Percentiles rank a stretch among this genome's conserved stretches.
phyloP scores from a whole-genome alignment of 805 yeast species.

The Saccharomycopsis fibuligera region DNA sequence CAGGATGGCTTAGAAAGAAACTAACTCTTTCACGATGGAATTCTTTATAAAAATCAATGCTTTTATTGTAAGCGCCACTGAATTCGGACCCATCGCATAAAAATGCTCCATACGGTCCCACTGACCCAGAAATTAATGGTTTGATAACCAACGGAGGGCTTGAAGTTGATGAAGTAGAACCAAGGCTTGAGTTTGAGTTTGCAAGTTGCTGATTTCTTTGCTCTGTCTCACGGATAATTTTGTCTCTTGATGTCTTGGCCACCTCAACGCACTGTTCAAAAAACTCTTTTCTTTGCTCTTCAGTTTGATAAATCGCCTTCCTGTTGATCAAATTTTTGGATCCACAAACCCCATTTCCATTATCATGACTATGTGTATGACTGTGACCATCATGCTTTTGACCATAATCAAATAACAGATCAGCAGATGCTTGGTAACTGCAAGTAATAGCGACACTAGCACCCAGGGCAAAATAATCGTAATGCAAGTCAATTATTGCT shows the following conservation, averaged over 20 bases:
- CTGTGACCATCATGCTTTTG: slow-evolving; percentile 22
- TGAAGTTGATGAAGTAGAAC: no score
- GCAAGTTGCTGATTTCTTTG: neutral
- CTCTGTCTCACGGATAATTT: neutral
- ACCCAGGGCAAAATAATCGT: slow-evolving; percentile 46
- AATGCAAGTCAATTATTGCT: slow-evolving; percentile 41
- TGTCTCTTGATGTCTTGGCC: slow-evolving; percentile 23
- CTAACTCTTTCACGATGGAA: slow-evolving; percentile 47
- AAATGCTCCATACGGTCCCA: slow-evolving; percentile 76
- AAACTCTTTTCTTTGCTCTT: slow-evolving; percentile 9
- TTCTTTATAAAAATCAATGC: slow-evolving; percentile 31
- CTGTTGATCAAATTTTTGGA: no score
- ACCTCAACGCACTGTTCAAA: slow-evolving; percentile 25
- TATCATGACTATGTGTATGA: no score
- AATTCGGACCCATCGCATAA: slow-evolving; percentile 67
- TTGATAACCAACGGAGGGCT: no score
- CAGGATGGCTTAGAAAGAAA: slow-evolving; percentile 30
- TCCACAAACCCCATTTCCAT: no score
- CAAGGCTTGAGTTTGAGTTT: no score
- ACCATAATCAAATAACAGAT: slow-evolving; percentile 31
- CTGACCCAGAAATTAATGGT: slow-evolving; percentile 43
- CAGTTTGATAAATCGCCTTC: neutral
- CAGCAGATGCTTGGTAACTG: slow-evolving; percentile 54
- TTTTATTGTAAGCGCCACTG: slow-evolving; percentile 55
- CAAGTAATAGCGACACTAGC: slow-evolving; percentile 49